A percentile compares a stretch with the other conserved stretches of the same genome.
Evolutionary conservation across 1,139 yeast genomes (phyloP).

Genomic region (Fermentozyma sake): DNA sequence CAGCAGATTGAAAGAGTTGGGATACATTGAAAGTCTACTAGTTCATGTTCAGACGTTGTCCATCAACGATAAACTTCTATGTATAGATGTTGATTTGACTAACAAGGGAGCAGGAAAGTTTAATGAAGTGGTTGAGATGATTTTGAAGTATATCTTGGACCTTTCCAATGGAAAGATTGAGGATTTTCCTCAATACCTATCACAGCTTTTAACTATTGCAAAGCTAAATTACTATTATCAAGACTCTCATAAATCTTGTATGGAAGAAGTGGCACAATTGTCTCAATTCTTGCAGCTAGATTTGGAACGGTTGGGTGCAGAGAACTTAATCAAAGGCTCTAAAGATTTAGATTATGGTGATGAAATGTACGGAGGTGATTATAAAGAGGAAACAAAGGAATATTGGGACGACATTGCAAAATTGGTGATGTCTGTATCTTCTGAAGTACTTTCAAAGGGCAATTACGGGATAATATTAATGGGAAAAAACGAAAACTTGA

Average conservation of each 20-base stretch:
- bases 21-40: constrained; percentile 28
- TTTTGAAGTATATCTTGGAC: constrained; percentile 23
- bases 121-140: constrained; percentile 19
- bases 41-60: constrained; percentile 40
- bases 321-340: constrained; percentile 38
- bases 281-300: constrained; percentile 34
- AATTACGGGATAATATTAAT: background rate
- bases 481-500: background rate
- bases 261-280: constrained; percentile 42
- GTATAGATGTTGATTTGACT: constrained; percentile 46
- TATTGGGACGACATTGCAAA: constrained; percentile 39
- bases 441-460: constrained; percentile 13
- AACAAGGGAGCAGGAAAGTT: constrained; percentile 29
- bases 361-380: constrained; percentile 17
- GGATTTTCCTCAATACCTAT: constrained; percentile 21
- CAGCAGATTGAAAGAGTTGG: constrained; percentile 19
- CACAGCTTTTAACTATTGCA: constrained; percentile 43
- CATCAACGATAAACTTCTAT: constrained; percentile 25
- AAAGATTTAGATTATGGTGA: constrained; percentile 21
- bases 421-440: constrained; percentile 26
- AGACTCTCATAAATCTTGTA: constrained; percentile 26
- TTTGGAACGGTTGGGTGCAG: constrained; percentile 17
- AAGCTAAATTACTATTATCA: constrained; percentile 39
- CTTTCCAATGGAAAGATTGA: constrained; percentile 3
- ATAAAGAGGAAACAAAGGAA: constrained; percentile 13